Conservation (phyloP, 1,284 basidiomycete genomes). For the Sporisorium reilianum region DNA sequence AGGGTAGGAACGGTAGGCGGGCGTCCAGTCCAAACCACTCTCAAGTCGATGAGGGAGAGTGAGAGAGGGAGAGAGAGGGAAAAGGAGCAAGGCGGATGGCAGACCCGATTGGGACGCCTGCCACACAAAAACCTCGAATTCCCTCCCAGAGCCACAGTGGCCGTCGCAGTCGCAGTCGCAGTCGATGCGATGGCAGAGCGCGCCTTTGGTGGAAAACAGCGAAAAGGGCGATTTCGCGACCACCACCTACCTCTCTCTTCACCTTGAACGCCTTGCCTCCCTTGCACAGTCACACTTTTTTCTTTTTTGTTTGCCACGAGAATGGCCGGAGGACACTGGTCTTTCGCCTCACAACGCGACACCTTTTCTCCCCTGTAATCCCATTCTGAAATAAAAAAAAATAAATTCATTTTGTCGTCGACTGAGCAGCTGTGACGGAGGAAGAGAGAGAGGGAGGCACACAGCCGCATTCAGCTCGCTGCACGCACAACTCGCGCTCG, state of each 20-base stretch:
- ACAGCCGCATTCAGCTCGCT: neutral
- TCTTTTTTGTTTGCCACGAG: neutral
- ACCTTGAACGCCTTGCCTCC: no score
- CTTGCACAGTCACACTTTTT: neutral
- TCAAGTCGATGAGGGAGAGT: constrained; percentile 3
- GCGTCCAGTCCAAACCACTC: neutral
- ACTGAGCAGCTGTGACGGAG: neutral
- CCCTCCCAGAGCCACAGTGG: neutral
- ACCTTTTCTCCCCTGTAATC: neutral
- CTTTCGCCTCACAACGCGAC: neutral
- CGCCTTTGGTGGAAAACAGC: neutral
- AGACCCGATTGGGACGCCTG: neutral
- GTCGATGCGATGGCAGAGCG: no score
- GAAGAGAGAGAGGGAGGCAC: neutral
- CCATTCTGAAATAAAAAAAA: neutral
- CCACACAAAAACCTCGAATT: neutral
- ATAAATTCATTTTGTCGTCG: neutral
- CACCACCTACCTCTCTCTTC: no score
- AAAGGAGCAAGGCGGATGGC: neutral
- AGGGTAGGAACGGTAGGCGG: constrained; percentile 25
- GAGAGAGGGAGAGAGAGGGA: constrained; percentile 1
- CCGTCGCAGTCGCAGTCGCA: no score
- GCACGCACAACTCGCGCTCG: neutral
- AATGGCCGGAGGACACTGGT: neutral
- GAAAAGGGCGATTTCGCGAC: neutral